phyloP scores from a whole-genome alignment of 306 rosid genomes.

The Prunus salicina region DNA sequence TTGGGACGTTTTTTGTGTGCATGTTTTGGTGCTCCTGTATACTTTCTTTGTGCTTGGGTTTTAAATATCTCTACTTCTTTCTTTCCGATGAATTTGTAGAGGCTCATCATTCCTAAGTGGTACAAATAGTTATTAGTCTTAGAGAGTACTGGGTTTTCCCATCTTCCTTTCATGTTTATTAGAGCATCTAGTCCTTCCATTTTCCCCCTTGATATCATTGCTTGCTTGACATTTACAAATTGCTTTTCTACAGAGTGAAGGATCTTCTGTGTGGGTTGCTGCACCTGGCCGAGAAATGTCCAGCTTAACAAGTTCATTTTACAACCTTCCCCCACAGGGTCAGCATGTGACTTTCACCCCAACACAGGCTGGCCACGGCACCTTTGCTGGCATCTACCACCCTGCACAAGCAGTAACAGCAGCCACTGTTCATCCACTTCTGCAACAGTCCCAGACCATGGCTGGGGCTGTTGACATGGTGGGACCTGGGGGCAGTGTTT shows the following conservation, averaged over 20 bases:
- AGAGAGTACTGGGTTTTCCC: neutral
- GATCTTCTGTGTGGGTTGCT: constrained; percentile 90
- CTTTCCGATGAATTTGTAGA: neutral
- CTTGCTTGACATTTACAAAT: constrained; percentile 6
- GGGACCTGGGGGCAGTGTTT: constrained; percentile 88
- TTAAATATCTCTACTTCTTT: too few relatives aligned
- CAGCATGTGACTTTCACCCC: constrained; percentile 87
- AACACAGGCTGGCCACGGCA: constrained; percentile 81
- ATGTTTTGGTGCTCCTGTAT: neutral
- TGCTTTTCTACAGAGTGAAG: constrained; percentile 67
- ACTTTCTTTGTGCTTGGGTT: neutral
- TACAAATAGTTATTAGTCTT: neutral
- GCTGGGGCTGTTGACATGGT: constrained; percentile 92
- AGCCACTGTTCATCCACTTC: constrained; percentile 80
- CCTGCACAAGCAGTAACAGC: constrained; percentile 86
- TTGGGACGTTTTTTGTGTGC: neutral
- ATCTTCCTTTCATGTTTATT: neutral
- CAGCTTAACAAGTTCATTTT: constrained; percentile 72
- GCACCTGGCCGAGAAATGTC: constrained; percentile 88
- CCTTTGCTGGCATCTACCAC: constrained; percentile 83
- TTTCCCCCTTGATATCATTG: neutral
- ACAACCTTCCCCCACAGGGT: constrained; percentile 87
- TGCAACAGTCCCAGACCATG: constrained; percentile 93
- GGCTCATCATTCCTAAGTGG: neutral
- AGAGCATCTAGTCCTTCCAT: neutral